Base-by-base conservation (phyloP, 129 eudicot species). In the Dittrichia graveolens region DNA sequence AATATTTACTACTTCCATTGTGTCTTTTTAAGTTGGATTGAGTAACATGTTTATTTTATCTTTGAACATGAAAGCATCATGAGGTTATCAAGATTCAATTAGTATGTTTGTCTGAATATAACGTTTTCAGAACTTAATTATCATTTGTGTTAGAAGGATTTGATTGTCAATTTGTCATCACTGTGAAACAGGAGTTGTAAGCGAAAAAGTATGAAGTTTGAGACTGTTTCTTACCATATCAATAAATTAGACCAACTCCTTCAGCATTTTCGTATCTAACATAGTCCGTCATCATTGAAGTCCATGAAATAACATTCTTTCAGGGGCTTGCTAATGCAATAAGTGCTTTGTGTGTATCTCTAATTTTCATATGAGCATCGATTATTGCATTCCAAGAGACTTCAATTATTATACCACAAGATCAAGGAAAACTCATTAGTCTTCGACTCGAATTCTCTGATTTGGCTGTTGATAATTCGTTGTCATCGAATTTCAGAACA, bases 321-420 rank as follows among this genome's bases (percentile, higher is more conserved):
- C 78, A 4, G 92, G 97, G 18, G 85, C 59, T 50, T 65, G 64
- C 5, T 83, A 91, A 88, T 5, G 76, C 74, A 38, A 65, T 66
- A 72, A 65, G 42, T 6, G 97, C 90, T 78, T 78, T 81, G 4
- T 81, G 77, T 31, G 76, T 72, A 41, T 88, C 79, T 34, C 97
- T 95, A 67, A 86, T 75, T 78, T 84, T 91, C 95, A 88, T 88
- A 62, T 86, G 88, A 60, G 97, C 95, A 76, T 85, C 97, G 40
- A 91, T 88, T 31, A 91, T 75, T 7, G 85, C 76, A 71, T 88
- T 91, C 92, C 95, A 86, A 11, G 97, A 85, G 2, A 91, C 86
- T 46, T 78, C 85, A 46, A 34, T 35, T 10, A 42, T 14, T 52
- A 16, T 31, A 15, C 38, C 5, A 61, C 40, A 52, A 19, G 49